phyloP scores from a whole-genome alignment of 108 stramenopile species.

The Skeletonema marinoi region DNA sequence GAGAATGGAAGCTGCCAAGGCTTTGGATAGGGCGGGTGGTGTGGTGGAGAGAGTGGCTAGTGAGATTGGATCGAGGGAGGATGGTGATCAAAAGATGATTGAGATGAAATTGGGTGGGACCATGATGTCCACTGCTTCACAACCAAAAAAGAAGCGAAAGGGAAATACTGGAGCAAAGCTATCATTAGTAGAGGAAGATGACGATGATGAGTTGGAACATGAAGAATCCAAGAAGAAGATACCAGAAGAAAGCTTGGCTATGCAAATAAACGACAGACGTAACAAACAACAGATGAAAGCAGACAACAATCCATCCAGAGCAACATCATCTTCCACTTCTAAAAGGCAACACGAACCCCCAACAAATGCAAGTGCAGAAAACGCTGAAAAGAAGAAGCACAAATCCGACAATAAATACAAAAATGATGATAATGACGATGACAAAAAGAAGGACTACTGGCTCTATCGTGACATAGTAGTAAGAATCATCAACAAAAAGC shows the following conservation, averaged over 20 bases:
- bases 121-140: conserved; percentile 11
- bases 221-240: conserved; percentile 18
- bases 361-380: not conserved
- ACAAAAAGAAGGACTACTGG: conserved; percentile 67
- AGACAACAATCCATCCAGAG: not conserved
- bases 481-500: conserved; percentile 78
- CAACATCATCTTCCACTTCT: not conserved
- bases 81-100: conserved; percentile 21
- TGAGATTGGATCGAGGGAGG: conserved; percentile 51
- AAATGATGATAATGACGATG: conserved; percentile 1
- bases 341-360: conserved; percentile 12
- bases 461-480: conserved; percentile 77
- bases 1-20: conserved; percentile 79
- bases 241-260: not conserved
- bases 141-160: conserved; percentile 19
- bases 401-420: conserved; percentile 14
- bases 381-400: not conserved
- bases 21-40: conserved; percentile 70
- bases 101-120: conserved; percentile 40
- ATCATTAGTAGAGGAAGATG: conserved; percentile 50
- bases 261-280: not conserved
- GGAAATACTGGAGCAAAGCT: conserved; percentile 17
- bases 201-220: conserved; percentile 31
- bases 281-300: not conserved
- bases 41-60: conserved; percentile 57